Conservation (phyloP, 495 filamentous ascomycete species). For the Penicillium nucicola region DNA sequence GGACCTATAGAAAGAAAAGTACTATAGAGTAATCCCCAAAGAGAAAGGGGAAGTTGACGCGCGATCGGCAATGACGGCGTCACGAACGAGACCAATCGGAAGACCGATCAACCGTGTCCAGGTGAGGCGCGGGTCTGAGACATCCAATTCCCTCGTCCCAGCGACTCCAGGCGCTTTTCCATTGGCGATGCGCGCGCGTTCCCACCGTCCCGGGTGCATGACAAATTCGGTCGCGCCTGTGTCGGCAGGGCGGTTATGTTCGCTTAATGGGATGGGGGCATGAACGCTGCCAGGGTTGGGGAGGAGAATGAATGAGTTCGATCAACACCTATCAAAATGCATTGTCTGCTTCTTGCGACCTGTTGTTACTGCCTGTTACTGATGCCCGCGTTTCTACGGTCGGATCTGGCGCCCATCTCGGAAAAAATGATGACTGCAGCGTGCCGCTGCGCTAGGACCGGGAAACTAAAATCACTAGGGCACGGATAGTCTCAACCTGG, state of each 20-base stretch:
- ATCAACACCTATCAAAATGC: no score
- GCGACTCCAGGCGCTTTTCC: not conserved
- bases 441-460: conserved; percentile 11
- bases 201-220: not conserved
- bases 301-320: no score
- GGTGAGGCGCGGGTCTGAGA: conserved; percentile 27
- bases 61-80: conserved; percentile 43
- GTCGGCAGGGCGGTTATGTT: conserved; percentile 31
- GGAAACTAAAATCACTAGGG: conserved; percentile 2
- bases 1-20: not conserved
- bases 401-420: conserved; percentile 14
- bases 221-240: conserved; percentile 17
- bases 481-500: conserved; percentile 1
- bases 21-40: not conserved
- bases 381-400: not conserved
- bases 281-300: no score
- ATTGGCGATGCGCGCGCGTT: conserved; percentile 27
- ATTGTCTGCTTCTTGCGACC: not conserved
- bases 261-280: conserved; percentile 14
- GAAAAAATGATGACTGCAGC: conserved; percentile 17
- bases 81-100: conserved; percentile 28
- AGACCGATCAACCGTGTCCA: conserved; percentile 15
- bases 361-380: not conserved
- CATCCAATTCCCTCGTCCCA: conserved; percentile 8
- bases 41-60: conserved; percentile 36